Evolutionary conservation across 2,329 filamentous ascomycete genomes (phyloP).

Genomic region (Ophiocordyceps unilateralis): DNA sequence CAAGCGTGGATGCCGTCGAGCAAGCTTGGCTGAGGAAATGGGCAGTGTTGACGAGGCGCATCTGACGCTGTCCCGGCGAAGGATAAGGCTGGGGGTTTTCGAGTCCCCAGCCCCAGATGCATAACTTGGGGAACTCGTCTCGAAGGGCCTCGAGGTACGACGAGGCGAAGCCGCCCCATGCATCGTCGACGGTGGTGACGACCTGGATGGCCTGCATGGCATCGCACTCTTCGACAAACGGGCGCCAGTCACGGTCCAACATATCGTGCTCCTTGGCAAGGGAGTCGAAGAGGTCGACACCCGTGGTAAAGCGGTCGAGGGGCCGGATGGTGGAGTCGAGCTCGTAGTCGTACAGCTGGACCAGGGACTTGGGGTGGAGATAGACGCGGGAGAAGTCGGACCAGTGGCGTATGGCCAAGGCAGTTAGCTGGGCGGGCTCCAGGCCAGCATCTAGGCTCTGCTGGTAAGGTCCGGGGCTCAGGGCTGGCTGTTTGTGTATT

Average conservation of each 20-base stretch:
- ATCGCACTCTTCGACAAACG: conserved; percentile 86
- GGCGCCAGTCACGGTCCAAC: conserved; percentile 74
- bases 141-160: conserved; percentile 60
- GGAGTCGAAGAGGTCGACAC: conserved; percentile 56
- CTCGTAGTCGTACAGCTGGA: conserved; percentile 79
- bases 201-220: conserved; percentile 77
- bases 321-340: conserved; percentile 64
- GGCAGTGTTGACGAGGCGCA: conserved; percentile 57
- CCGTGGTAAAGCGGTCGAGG: conserved; percentile 79
- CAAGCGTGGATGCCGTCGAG: conserved; percentile 55
- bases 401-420: conserved; percentile 77
- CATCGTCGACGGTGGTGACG: conserved; percentile 54
- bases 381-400: conserved; percentile 89
- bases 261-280: conserved; percentile 71
- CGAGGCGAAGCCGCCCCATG: conserved; percentile 63
- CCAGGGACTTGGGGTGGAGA: conserved; percentile 74
- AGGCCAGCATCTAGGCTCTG: conserved; percentile 58
- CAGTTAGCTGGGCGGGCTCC: conserved; percentile 46
- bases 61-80: conserved; percentile 30
- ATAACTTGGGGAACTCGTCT: conserved; percentile 81
- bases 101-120: conserved; percentile 74
- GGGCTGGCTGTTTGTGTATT: conserved; percentile 49
- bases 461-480: conserved; percentile 61
- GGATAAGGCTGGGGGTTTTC: conserved; percentile 42
- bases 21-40: conserved; percentile 52